phyloP scores from a whole-genome alignment of 208 protist species.

The Endotrypanum monterogeii region DNA sequence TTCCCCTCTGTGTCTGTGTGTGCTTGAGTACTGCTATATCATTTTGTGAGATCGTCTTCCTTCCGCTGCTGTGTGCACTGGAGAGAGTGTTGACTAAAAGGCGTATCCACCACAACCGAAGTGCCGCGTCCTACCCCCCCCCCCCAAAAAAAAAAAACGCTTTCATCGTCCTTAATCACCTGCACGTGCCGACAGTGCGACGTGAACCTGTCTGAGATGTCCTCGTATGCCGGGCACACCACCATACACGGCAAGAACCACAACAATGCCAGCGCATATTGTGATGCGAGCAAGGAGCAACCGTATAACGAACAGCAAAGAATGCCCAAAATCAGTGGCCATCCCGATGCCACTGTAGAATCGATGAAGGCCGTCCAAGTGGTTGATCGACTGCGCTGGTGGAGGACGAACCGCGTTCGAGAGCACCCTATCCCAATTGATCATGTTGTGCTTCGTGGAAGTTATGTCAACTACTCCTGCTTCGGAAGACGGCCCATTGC shows the following conservation, averaged over 20 bases:
- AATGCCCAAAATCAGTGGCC: not conserved
- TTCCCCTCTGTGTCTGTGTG: too few relatives aligned
- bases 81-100: too few relatives aligned
- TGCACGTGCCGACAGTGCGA: not conserved
- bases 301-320: conserved; percentile 8
- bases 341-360: not conserved
- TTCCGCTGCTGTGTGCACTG: not conserved
- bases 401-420: conserved; percentile 47
- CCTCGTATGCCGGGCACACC: conserved; percentile 11
- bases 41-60: too few relatives aligned
- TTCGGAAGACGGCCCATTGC: conserved; percentile 48
- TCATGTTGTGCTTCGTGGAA: conserved; percentile 40
- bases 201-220: conserved; percentile 1
- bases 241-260: conserved; percentile 21
- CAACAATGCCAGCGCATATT: conserved; percentile 2
- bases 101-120: not conserved
- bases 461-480: conserved; percentile 54
- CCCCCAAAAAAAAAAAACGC: not conserved
- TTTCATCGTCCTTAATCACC: conserved; percentile 7
- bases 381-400: conserved; percentile 78
- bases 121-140: not conserved
- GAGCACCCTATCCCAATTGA: conserved; percentile 47
- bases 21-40: too few relatives aligned
- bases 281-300: not conserved
- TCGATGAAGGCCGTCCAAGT: conserved; percentile 38